These are phyloP conservation scores for Fraxinus platypoda DNA, from an alignment of 305 asterid species.

Conservation along the genomic window DNA sequence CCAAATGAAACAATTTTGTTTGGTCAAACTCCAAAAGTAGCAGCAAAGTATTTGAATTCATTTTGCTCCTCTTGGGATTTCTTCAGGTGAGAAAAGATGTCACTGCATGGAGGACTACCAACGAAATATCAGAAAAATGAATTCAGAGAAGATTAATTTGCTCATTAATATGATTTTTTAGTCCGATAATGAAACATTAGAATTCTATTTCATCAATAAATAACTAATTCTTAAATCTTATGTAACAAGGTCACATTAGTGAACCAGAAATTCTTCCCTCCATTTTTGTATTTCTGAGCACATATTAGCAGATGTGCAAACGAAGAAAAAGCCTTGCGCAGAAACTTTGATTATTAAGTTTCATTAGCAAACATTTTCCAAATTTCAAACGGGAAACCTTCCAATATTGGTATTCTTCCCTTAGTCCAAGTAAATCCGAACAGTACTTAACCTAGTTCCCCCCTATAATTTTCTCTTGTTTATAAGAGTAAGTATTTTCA, in stretches of 20 bases:
- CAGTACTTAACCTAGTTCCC: not conserved
- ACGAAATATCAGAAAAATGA: not conserved
- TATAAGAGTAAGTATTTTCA: not conserved
- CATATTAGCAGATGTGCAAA: not conserved
- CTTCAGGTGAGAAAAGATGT: not conserved
- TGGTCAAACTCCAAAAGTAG: not conserved
- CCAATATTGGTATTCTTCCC: not conserved
- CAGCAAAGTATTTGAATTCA: not conserved
- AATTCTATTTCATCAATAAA: not conserved
- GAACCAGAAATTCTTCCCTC: not conserved
- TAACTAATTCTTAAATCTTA: not conserved
- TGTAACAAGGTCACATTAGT: not conserved
- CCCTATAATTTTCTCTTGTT: not conserved
- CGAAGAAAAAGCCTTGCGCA: not conserved
- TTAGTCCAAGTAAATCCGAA: not conserved
- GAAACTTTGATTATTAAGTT: not conserved
- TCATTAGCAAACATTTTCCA: not conserved
- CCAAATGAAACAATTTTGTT: not conserved
- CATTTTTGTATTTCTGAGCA: not conserved
- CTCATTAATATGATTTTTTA: not conserved
- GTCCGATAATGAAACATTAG: not conserved
- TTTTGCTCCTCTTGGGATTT: not conserved
- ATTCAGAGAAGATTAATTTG: not conserved
- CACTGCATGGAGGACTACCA: conserved; percentile 2
- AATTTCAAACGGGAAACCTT: not conserved